Conservation (phyloP, 2,329 filamentous ascomycete genomes). For the Myriosclerotinia scirpicola region DNA sequence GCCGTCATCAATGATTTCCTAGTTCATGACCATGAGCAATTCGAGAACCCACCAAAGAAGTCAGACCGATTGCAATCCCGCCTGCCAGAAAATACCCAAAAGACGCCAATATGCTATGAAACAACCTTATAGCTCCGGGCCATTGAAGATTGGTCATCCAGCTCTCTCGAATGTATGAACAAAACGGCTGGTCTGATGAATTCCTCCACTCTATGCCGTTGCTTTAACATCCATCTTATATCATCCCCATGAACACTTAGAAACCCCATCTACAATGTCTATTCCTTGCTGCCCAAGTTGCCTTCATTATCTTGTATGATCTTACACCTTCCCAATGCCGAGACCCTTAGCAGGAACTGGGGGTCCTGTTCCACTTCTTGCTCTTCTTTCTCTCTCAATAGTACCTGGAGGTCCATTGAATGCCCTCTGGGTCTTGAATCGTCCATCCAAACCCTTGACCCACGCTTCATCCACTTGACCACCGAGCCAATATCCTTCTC, state of each 20-base stretch:
- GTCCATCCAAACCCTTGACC: conserved; percentile 62
- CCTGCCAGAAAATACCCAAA: conserved; percentile 21
- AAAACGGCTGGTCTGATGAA: neutral
- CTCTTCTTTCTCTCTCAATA: conserved; percentile 47
- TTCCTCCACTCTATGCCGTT: conserved; percentile 10
- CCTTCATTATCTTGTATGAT: conserved; percentile 28
- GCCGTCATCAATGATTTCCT: conserved; percentile 18
- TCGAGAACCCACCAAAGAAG: conserved; percentile 3
- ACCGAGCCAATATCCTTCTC: conserved; percentile 79
- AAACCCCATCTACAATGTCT: conserved; percentile 3
- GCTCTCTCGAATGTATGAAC: conserved; percentile 4
- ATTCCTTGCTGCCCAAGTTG: neutral
- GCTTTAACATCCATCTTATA: conserved; percentile 8
- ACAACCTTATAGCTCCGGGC: conserved; percentile 4
- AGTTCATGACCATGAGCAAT: conserved; percentile 10
- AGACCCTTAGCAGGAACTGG: conserved; percentile 35
- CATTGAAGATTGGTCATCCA: neutral
- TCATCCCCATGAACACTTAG: neutral
- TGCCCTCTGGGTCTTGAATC: conserved; percentile 52
- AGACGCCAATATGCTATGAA: conserved; percentile 19
- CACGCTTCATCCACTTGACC: conserved; percentile 63
- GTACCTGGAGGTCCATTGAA: conserved; percentile 44
- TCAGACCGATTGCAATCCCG: conserved; percentile 1
- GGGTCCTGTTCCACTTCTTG: conserved; percentile 45
- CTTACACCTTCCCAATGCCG: conserved; percentile 19